Conservation (phyloP, 2,329 filamentous ascomycete genomes). For the Chalaropsis thielavioides region DNA sequence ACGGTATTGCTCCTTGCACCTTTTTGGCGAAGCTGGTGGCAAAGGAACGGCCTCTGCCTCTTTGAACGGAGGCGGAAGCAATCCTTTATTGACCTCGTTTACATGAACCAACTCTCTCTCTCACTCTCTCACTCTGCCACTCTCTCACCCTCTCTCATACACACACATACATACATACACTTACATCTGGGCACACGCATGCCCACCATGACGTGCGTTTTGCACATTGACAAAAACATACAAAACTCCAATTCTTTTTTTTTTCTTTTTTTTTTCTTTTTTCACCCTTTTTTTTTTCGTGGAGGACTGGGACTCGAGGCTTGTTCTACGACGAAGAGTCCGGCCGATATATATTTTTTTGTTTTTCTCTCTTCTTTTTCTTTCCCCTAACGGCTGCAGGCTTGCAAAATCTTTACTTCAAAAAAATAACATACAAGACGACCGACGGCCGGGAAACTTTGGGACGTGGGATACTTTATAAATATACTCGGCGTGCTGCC, state of each 20-base stretch:
- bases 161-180: background rate
- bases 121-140: background rate
- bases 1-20: slow-evolving; percentile 18
- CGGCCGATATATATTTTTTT: background rate
- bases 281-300: background rate
- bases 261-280: background rate
- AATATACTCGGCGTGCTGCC: too few species aligned
- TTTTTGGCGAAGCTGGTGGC: background rate
- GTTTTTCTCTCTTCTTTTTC: background rate
- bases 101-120: too few species aligned
- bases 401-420: too few species aligned
- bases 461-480: too few species aligned
- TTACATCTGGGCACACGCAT: background rate
- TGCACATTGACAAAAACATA: slow-evolving; percentile 1
- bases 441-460: too few species aligned
- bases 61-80: background rate
- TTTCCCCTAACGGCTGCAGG: background rate
- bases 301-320: background rate
- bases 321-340: background rate
- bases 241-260: slow-evolving; percentile 4
- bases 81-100: background rate
- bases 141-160: background rate
- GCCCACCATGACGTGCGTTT: background rate
- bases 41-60: background rate
- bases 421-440: too few species aligned